Percentiles rank a stretch among this genome's conserved stretches.
These are phyloP conservation scores for Metarhizium guizhouense DNA, from an alignment of 2,329 filamentous ascomycete genomes.

Conservation along the genomic window DNA sequence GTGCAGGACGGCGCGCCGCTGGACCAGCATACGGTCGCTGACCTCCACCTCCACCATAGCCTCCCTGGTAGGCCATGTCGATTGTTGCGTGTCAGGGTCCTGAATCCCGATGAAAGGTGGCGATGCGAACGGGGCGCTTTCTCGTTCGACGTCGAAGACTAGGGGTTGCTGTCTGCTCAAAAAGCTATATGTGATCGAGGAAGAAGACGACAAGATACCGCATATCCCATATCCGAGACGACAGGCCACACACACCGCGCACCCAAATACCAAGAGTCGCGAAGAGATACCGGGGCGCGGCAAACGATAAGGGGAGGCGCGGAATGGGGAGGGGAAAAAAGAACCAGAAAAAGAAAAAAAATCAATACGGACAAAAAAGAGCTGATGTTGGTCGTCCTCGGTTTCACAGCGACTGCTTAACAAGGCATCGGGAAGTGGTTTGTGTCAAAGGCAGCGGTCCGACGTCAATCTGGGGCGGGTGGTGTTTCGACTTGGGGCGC, in stretches of 20 bases:
- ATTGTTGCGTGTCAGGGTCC: background rate
- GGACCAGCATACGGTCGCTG: constrained; percentile 41
- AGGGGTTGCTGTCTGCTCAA: background rate
- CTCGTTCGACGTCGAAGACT: background rate
- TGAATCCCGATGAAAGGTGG: background rate
- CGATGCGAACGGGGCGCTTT: background rate
- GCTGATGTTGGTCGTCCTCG: background rate
- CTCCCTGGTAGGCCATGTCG: constrained; percentile 41
- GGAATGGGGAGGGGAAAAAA: background rate
- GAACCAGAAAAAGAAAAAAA: background rate
- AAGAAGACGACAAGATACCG: background rate
- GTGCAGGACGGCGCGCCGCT: constrained; percentile 30
- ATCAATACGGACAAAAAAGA: background rate
- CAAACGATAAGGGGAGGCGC: background rate
- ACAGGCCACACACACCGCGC: background rate
- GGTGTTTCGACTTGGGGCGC: constrained; percentile 2
- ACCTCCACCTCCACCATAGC: constrained; percentile 25
- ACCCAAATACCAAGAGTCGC: background rate
- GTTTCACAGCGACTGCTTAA: background rate
- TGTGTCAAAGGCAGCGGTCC: background rate
- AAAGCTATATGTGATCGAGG: background rate
- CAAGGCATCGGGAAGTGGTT: background rate
- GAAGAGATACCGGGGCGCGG: background rate
- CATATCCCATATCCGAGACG: constrained; percentile 2
- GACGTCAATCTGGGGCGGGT: background rate